A percentile compares a stretch with the other conserved stretches of the same genome.
These are phyloP conservation scores for Haplographium delicatum DNA, from an alignment of 495 filamentous ascomycete species.

Conservation along the genomic window DNA sequence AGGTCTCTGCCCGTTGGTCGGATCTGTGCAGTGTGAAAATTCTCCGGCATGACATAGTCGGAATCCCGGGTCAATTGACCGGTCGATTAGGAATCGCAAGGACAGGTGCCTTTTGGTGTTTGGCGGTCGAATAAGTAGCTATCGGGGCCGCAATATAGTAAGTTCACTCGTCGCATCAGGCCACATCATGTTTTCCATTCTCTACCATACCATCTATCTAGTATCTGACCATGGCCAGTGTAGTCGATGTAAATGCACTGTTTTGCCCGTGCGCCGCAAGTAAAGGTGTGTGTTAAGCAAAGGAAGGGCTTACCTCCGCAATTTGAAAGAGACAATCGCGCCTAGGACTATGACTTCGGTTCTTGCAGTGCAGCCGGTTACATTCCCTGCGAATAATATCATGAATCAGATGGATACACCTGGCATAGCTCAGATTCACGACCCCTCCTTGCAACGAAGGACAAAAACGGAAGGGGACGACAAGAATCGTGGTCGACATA, in stretches of 20 bases:
- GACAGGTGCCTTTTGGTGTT: neutral
- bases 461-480: conserved; percentile 39
- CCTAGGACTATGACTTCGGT: conserved; percentile 27
- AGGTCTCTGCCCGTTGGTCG: neutral
- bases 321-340: neutral
- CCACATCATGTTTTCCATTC: neutral
- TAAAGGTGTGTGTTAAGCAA: conserved; percentile 4
- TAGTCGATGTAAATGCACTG: conserved; percentile 14
- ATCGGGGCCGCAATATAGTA: too few species aligned
- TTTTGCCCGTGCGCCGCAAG: conserved; percentile 8
- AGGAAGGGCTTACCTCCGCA: neutral
- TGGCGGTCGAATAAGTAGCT: too few species aligned
- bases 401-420: conserved; percentile 23
- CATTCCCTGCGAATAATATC: conserved; percentile 22
- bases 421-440: conserved; percentile 16
- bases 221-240: conserved; percentile 4
- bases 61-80: conserved; percentile 21
- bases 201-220: neutral
- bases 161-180: neutral
- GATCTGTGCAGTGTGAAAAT: too few species aligned
- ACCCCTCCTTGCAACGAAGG: conserved; percentile 18
- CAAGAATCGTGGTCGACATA: conserved; percentile 38
- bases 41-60: conserved; percentile 23
- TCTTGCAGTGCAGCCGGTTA: conserved; percentile 18
- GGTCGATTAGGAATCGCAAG: conserved; percentile 16